Percentiles rank a stretch among this genome's conserved stretches.
These are phyloP conservation scores for Penicillium sp. DNA, from an alignment of 2,329 filamentous ascomycete genomes.

Conservation along the genomic window DNA sequence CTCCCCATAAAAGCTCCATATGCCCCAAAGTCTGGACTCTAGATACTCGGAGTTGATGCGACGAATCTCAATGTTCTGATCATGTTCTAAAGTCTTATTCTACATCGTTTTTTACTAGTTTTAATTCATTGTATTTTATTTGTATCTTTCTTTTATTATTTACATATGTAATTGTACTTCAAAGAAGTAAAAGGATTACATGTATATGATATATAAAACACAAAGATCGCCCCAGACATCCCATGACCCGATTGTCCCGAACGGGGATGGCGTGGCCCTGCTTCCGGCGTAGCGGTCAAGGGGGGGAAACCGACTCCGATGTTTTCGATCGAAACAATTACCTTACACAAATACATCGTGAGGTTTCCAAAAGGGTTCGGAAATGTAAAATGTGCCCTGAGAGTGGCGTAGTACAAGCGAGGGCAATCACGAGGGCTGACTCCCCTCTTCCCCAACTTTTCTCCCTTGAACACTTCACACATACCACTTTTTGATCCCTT, in stretches of 20 bases:
- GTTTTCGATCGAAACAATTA: slow-evolving; percentile 2
- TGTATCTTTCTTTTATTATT: background rate
- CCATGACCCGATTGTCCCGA: slow-evolving; percentile 21
- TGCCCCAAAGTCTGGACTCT: background rate
- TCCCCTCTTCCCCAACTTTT: slow-evolving; percentile 7
- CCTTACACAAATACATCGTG: slow-evolving; percentile 8
- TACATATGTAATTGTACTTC: background rate
- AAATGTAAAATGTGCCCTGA: slow-evolving; percentile 2
- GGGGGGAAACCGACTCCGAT: background rate
- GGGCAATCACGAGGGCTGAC: slow-evolving; percentile 1
- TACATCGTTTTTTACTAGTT: too few species aligned
- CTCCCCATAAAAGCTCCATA: slow-evolving; percentile 5
- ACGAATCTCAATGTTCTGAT: background rate
- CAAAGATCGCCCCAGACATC: slow-evolving; percentile 14
- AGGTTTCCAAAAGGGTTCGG: background rate
- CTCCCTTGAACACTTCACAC: slow-evolving; percentile 6
- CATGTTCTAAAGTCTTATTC: background rate
- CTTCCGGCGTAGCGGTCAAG: slow-evolving; percentile 16
- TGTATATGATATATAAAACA: background rate
- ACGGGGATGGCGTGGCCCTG: slow-evolving; percentile 5
- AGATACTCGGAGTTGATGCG: slow-evolving; percentile 4
- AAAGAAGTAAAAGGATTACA: background rate
- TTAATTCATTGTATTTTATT: background rate
- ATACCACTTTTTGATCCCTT: background rate
- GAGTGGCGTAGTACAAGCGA: slow-evolving; percentile 9